Percentiles rank a stretch among this genome's conserved stretches.
These are phyloP conservation scores for Leishmania martiniquensis DNA, from an alignment of 208 protist genomes.

Conservation along the genomic window DNA sequence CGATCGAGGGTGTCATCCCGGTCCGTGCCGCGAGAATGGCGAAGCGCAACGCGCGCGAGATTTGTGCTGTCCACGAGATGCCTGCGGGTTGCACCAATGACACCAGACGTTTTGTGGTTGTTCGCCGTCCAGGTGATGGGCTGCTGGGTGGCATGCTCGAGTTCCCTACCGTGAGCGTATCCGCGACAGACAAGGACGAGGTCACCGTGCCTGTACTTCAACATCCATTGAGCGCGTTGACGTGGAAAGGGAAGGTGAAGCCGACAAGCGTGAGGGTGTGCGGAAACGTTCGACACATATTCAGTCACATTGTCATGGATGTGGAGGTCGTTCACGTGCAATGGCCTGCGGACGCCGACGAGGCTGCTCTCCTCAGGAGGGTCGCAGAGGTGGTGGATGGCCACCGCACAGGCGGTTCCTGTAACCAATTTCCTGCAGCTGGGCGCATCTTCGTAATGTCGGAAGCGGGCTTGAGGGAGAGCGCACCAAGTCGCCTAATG, in stretches of 20 bases:
- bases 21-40: slow-evolving; percentile 39
- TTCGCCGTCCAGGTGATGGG: slow-evolving; percentile 55
- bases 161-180: slow-evolving; percentile 52
- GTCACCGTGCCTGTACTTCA: background rate
- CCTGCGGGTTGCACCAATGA: background rate
- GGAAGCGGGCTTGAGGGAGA: slow-evolving; percentile 39
- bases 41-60: slow-evolving; percentile 58
- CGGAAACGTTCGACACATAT: slow-evolving; percentile 71
- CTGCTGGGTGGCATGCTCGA: slow-evolving; percentile 89
- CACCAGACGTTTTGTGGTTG: slow-evolving; percentile 55
- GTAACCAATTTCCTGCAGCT: background rate
- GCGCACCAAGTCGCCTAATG: slow-evolving; percentile 62
- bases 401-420: background rate
- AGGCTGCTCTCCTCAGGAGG: slow-evolving; percentile 9
- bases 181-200: background rate
- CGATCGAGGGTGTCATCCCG: slow-evolving; percentile 84
- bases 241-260: background rate
- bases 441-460: slow-evolving; percentile 55
- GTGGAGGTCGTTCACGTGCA: slow-evolving; percentile 62
- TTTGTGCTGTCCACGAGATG: slow-evolving; percentile 81
- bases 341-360: slow-evolving; percentile 29
- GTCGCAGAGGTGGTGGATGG: slow-evolving; percentile 22
- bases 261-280: slow-evolving; percentile 6
- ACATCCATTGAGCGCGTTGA: slow-evolving; percentile 12
- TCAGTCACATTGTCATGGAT: slow-evolving; percentile 87